Evolutionary conservation across 2,329 filamentous ascomycete genomes (phyloP).

Genomic region (Aureobasidium zeae): DNA sequence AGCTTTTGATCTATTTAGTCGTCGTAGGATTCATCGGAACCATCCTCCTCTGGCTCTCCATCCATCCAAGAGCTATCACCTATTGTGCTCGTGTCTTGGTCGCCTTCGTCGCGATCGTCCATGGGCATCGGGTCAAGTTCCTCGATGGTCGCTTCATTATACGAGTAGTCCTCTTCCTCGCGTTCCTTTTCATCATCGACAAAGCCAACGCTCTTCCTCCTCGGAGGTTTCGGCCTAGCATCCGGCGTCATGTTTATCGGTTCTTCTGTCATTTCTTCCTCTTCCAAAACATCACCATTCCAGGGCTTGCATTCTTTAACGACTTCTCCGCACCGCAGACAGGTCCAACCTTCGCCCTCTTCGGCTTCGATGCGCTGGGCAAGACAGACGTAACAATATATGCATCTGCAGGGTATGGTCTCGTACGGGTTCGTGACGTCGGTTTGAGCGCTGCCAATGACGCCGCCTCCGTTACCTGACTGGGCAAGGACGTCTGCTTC

Average conservation of each 20-base stretch:
- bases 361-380: slow-evolving; percentile 82
- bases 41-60: slow-evolving; percentile 19
- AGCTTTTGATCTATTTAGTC: no score
- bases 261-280: slow-evolving; percentile 16
- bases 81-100: slow-evolving; percentile 20
- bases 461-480: slow-evolving; percentile 46
- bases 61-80: slow-evolving; percentile 16
- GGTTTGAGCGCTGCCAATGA: slow-evolving; percentile 79
- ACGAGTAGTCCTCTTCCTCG: slow-evolving; percentile 19
- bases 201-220: slow-evolving; percentile 26
- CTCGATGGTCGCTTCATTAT: slow-evolving; percentile 17
- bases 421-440: slow-evolving; percentile 97
- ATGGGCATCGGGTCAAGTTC: slow-evolving; percentile 25
- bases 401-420: slow-evolving; percentile 74
- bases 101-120: slow-evolving; percentile 22
- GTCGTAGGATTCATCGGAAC: no score
- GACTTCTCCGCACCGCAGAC: slow-evolving; percentile 74
- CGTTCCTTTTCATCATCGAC: slow-evolving; percentile 23
- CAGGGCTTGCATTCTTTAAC: slow-evolving; percentile 84
- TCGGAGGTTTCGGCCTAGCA: slow-evolving; percentile 19
- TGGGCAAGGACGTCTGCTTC: slow-evolving; percentile 70
- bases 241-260: slow-evolving; percentile 10
- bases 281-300: slow-evolving; percentile 72
- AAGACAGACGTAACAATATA: slow-evolving; percentile 96
- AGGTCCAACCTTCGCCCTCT: slow-evolving; percentile 89